A percentile compares a stretch with the other conserved stretches of the same genome.
Conservation (phyloP, 2,329 filamentous ascomycete species). For the Penicillium italicum region DNA sequence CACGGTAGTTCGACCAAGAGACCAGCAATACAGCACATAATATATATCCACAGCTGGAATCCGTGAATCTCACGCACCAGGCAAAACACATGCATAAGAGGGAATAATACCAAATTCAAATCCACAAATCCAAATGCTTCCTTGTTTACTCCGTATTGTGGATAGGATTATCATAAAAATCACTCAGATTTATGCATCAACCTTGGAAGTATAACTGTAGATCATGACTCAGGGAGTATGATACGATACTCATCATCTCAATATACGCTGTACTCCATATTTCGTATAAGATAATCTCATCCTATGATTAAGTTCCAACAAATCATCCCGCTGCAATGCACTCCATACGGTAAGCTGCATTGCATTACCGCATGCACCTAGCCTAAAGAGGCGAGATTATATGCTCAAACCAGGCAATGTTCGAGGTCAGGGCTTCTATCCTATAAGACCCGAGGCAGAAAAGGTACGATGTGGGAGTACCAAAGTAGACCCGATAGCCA, state of each 20-base stretch:
- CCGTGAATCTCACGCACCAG: no score
- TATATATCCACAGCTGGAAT: background rate
- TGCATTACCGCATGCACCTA: conserved; percentile 22
- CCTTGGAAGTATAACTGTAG: background rate
- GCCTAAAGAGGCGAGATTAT: conserved; percentile 13
- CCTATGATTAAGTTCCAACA: conserved; percentile 11
- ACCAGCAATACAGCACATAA: background rate
- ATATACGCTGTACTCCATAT: background rate
- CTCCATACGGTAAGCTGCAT: conserved; percentile 24
- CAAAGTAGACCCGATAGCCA: background rate
- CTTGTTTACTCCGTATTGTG: background rate
- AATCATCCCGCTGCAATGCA: conserved; percentile 12
- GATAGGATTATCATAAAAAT: background rate
- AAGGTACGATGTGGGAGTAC: background rate
- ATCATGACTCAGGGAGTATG: background rate
- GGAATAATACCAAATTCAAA: background rate
- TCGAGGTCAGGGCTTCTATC: background rate
- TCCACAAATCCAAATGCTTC: background rate
- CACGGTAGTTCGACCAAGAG: background rate
- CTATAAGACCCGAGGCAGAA: conserved; percentile 1
- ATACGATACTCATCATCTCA: background rate
- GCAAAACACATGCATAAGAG: background rate
- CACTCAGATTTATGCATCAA: no score
- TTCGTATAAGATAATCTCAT: background rate
- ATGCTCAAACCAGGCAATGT: background rate